These are phyloP conservation scores for Phoma sp. DNA, from an alignment of 2,329 filamentous ascomycete species.

Conservation along the genomic window DNA sequence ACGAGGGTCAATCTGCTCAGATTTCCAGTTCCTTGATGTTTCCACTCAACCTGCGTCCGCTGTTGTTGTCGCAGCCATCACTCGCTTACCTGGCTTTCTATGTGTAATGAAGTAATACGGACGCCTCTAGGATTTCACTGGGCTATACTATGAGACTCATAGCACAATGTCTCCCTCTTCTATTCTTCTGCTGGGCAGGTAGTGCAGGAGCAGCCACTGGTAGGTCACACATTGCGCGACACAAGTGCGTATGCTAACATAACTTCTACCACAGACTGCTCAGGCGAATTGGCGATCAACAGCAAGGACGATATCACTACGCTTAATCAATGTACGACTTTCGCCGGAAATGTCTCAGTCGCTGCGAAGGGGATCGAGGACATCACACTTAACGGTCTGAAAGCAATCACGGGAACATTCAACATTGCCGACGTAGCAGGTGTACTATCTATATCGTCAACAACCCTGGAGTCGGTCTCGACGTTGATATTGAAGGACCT, in stretches of 20 bases:
- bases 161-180: slow-evolving; percentile 11
- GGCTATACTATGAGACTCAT: slow-evolving; percentile 15
- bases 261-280: slow-evolving; percentile 24
- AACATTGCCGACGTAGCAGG: slow-evolving; percentile 19
- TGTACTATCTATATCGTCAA: slow-evolving; percentile 26
- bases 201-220: slow-evolving; percentile 4
- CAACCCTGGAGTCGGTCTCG: slow-evolving; percentile 17
- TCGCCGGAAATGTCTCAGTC: slow-evolving; percentile 28
- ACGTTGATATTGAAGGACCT: slow-evolving; percentile 27
- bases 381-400: slow-evolving; percentile 26
- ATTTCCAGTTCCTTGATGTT: slow-evolving; percentile 2
- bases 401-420: slow-evolving; percentile 20
- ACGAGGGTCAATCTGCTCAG: slow-evolving; percentile 6
- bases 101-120: slow-evolving; percentile 11
- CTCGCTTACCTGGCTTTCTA: slow-evolving; percentile 6
- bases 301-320: slow-evolving; percentile 23
- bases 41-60: slow-evolving; percentile 1
- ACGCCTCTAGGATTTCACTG: neutral
- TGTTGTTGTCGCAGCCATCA: slow-evolving; percentile 1
- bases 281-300: slow-evolving; percentile 24
- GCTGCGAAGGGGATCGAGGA: slow-evolving; percentile 23
- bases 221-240: slow-evolving; percentile 2
- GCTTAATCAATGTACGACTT: slow-evolving; percentile 23
- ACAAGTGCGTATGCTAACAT: neutral
- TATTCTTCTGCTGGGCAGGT: slow-evolving; percentile 8